Evolutionary conservation across 495 filamentous ascomycete genomes (phyloP).

Genomic region (Neurospora pannonica): DNA sequence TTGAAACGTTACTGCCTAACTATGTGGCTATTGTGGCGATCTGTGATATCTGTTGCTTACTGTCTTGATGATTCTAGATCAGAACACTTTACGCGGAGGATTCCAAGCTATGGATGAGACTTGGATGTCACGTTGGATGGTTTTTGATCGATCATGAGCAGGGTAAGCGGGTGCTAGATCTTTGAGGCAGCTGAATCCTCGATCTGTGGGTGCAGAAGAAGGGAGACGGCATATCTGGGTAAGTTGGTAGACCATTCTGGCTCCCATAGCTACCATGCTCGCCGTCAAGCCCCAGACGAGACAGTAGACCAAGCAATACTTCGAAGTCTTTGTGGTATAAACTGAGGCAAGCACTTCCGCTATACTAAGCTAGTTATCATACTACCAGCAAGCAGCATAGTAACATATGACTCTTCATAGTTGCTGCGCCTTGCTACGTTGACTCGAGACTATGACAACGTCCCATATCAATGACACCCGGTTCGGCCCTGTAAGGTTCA

Average conservation of each 20-base stretch:
- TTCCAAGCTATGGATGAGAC: not conserved
- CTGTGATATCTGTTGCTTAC: not conserved
- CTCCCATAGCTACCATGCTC: too few relatives aligned
- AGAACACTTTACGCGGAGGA: not conserved
- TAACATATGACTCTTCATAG: not conserved
- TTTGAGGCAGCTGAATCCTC: not conserved
- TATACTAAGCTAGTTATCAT: not conserved
- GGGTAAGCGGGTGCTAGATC: not conserved
- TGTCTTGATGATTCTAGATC: not conserved
- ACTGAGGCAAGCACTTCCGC: not conserved
- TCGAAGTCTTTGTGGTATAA: not conserved
- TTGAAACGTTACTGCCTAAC: not conserved
- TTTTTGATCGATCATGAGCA: not conserved
- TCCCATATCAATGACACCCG: not conserved
- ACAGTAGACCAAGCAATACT: not conserved
- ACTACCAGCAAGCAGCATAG: not conserved
- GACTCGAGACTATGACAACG: not conserved
- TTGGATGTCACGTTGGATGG: not conserved
- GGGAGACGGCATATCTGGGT: not conserved
- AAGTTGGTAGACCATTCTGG: not conserved
- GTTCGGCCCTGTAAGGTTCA: not conserved
- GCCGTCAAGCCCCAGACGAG: not conserved
- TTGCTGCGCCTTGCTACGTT: not conserved
- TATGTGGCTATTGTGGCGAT: not conserved
- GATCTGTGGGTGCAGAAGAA: not conserved